Base-by-base conservation (phyloP, 2,329 filamentous ascomycete genomes). In the Fusarium sp. region DNA sequence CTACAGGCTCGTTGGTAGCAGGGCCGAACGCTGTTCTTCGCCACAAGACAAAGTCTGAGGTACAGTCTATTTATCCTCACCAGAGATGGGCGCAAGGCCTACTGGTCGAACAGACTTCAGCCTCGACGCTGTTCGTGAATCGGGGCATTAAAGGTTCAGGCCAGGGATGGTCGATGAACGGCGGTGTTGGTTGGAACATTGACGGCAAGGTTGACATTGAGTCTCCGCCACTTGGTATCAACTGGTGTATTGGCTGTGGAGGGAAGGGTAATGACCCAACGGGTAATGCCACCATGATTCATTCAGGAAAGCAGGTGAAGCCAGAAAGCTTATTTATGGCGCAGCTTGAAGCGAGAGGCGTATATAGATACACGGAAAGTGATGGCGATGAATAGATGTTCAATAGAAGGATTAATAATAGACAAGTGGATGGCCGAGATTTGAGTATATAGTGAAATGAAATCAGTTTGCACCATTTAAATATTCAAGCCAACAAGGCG, bases 121-220 rank as follows among this genome's bases (percentile, higher is more conserved):
- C 57, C 0, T 33, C 47, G 0, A 59, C 53, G 0, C 36, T 47
- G 0, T 74, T 74, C 4, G 55, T 62, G 10, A 64, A 74, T 7
- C 53, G 72, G 0, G 54, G 40, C 1, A 66, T 21, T 2, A 60
- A 58, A 1, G 70, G 72, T 1, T 53, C 71, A 2, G 72, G 72
- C 1, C 72, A 74, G 2, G 72, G 72, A 1, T 74, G 72, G 72
- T 34, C 65, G 6, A 74, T 74, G 9, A 74, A 74, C 14, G 72
- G 40, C 1, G 72, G 72, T 0, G 72, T 73, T 10, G 72, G 61
- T 0, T 73, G 71, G 69, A 73, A 74, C 17, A 45, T 70, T 1
- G 26, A 57, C 1, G 70, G 53, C 3, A 17, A 43, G 2, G 46
- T 45, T 3, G 43, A 47, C 1, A 39, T 74, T 10, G 47, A 74